Base-by-base conservation (phyloP, 495 filamentous ascomycete genomes). In the Penicillium coffeae region DNA sequence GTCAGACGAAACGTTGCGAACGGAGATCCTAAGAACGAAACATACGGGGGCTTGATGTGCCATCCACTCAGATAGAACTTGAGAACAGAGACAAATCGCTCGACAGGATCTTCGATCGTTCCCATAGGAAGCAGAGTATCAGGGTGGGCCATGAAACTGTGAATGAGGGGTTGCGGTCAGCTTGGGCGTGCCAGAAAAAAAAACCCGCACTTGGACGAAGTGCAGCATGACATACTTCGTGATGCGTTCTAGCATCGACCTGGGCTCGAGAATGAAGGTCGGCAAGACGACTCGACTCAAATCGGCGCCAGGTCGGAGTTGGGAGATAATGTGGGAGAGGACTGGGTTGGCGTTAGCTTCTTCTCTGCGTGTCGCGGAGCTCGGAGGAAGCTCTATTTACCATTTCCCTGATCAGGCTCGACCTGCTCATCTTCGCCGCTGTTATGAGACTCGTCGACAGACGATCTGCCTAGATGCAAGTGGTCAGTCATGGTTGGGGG, bases 111-210 rank as follows among this genome's bases (percentile, higher is more conserved):
- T 21, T 97, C 88, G 50, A 95, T 86, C 25, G 79, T 73, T 14
- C 90, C 74, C 73, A 96, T 92, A 16, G 88, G 87, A 2, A 97
- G 80, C 20, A 99, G 83, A 52, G 87, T 93, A 68, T 99, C 93
- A 38, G 93, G 94, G 67, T 97, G 94, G 56, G 93, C 92, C 93
- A 99, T 99, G 77, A 99, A 99, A 74, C 92, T 96, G 62, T n/a
- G n/a, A 15, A 16, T 32, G 19, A 10, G 36, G 9, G 21, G 10
- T 32, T 38, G 22, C n/a, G 3, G 37, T 51, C 21, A 55, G 48
- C 22, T 20, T n/a, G n/a, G 25, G 10, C 15, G 5, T 37, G 13
- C 5, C 5, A 20, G 33, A 22, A 13, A 25, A 19, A 25, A 12
- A 33, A 32, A 14, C n/a, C n/a, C n/a, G n/a, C n/a, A n/a, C n/a